These are phyloP conservation scores for Hylodesmum podocarpum DNA, from an alignment of 306 rosid genomes.

Conservation along the genomic window DNA sequence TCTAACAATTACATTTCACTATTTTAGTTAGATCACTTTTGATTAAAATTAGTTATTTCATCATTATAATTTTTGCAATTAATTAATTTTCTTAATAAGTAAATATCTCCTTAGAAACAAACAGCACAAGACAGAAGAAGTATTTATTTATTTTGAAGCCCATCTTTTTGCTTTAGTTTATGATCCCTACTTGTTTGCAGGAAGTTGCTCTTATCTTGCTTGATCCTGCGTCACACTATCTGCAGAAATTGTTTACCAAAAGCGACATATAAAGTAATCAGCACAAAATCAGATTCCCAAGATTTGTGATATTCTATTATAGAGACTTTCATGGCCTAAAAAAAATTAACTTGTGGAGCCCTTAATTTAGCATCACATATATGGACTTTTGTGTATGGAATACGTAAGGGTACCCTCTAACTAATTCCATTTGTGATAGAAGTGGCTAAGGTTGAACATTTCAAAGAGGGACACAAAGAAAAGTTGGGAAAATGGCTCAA, in stretches of 20 bases:
- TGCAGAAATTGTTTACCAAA: constrained; percentile 14
- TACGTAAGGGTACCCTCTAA: background rate
- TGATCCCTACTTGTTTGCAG: constrained; percentile 19
- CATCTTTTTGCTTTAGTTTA: background rate
- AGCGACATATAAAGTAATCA: background rate
- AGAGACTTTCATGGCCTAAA: background rate
- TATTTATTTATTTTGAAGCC: constrained; percentile 20
- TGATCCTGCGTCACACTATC: constrained; percentile 25
- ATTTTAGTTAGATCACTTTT: too few species aligned
- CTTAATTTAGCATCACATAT: constrained; percentile 5
- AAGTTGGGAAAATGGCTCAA: background rate
- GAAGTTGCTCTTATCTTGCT: constrained; percentile 23
- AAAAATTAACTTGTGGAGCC: constrained; percentile 17
- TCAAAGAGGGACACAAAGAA: background rate
- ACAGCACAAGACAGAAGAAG: background rate
- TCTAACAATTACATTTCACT: too few species aligned
- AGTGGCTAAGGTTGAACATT: constrained; percentile 21
- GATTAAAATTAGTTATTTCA: background rate
- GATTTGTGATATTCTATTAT: constrained; percentile 15
- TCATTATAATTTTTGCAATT: background rate
- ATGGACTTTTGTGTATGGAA: constrained; percentile 22
- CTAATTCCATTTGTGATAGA: background rate
- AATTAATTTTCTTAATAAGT: background rate
- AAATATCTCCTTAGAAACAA: background rate
- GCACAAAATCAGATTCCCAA: constrained; percentile 18